Evolutionary conservation across 495 filamentous ascomycete species (phyloP), one percentile per base, ranked within the genome.

Genomic region (Extremus antarcticus): DNA sequence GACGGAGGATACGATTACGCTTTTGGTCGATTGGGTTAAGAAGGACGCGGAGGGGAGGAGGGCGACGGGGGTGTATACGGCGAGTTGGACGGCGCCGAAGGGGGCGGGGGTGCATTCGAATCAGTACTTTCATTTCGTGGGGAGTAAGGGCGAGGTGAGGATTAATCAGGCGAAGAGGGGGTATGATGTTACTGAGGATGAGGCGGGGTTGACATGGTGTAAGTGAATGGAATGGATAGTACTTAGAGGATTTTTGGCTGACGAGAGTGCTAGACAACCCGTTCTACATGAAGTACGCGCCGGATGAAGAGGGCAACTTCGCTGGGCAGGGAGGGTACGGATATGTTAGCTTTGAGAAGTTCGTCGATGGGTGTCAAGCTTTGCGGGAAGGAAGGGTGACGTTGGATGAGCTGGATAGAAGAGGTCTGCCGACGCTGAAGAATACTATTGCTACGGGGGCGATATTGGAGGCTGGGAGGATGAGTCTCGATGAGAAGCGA

Each of bases 201-300:
- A 58, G 40, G 73, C 76, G 4, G 76, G 79, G 11, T 68, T 95
- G 50, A 74, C 81, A 61, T 94, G 88, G 86, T 85, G 85, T 57
- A 95, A 95, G 67, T 89, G 88, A n/a, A n/a, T n/a, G n/a, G n/a
- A n/a, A n/a, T n/a, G n/a, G n/a, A n/a, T 50, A 29, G 13, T 25
- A 19, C 47, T 25, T 3, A 47, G 16, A 23, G 35, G 29, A n/a
- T n/a, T n/a, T n/a, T n/a, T n/a, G n/a, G n/a, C n/a, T n/a, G n/a
- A n/a, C n/a, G n/a, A 39, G 35, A 9, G 9, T 39, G 9, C 38
- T 4, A 21, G 35, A 58, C 46, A 57, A 60, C 41, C 57, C 61
- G 2, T 96, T 96, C 73, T 96, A 96, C 65, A 96, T 96, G 90
- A 80, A 83, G 61, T 96, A 95, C 64, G 90, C 90, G 13, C 90